Base-by-base conservation (phyloP, 1,139 yeast genomes). In the Suhomyces ambrosiae region DNA sequence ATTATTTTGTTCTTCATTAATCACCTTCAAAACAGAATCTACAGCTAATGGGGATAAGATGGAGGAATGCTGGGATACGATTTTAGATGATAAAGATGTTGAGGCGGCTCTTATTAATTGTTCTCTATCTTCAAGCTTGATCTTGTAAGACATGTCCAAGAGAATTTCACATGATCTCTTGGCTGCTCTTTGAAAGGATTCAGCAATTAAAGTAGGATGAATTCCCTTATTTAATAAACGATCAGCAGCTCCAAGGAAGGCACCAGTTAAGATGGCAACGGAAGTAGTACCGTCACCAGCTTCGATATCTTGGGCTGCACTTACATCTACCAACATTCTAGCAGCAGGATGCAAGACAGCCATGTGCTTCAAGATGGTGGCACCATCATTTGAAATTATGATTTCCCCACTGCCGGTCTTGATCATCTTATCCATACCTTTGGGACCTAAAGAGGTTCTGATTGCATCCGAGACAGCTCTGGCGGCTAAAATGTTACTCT, bases 211-310 rank as follows among this genome's bases (percentile, higher is more conserved):
- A 9, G 96, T 87, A 38, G 99, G 99, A 62, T 92, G 98, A 49
- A 92, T 88, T 8, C 97, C 97, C 59, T 86, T 88, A 50, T 79
- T 81, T 51, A 92, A 75, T 45, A 92, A 72, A 58, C 85, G 81
- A 53, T 94, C 98, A 37, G 97, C 96, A 16, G 98, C 98, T 23
- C 92, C 95, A 39, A 92, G 72, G 37, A 92, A 69, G 6, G 97
- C 92, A 21, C 99, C 98, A 4, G 97, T 88, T 49, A 92, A 74
- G 44, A 92, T 92, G 23, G 95, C 98, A 25, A 92, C 98, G 1
- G 97, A 83, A 0, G 99, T 92, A 29, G 99, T 92, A 48, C 99
- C 99, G 60, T 92, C 99, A 41, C 99, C 99, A 15, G 98, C 97
- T 61, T 90, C 99, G 23, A 90, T 84, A 55, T 92, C 98, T 65